Percentiles rank a stretch among this genome's conserved stretches.
These are phyloP conservation scores for Nicotiana noctiflora DNA, from an alignment of 257 asterid species.

Conservation along the genomic window DNA sequence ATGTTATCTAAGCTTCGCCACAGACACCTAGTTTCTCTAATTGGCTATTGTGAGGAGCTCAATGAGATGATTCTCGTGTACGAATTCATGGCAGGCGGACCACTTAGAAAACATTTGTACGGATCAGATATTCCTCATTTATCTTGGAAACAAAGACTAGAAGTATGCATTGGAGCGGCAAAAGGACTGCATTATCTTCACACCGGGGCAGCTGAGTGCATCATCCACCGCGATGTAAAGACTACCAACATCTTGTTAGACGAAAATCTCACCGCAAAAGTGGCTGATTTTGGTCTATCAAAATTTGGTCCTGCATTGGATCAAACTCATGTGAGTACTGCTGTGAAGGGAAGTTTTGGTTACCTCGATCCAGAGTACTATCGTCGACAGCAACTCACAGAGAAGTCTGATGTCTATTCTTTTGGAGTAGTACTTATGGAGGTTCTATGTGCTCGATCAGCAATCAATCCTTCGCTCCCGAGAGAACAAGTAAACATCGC, in stretches of 20 bases:
- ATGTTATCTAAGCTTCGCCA: constrained; percentile 31
- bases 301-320: constrained; percentile 25
- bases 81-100: constrained; percentile 32
- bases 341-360: constrained; percentile 30
- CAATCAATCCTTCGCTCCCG: constrained; percentile 26
- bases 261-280: constrained; percentile 27
- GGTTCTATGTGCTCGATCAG: constrained; percentile 29
- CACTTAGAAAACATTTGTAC: constrained; percentile 24
- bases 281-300: constrained; percentile 29
- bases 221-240: constrained; percentile 32
- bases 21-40: constrained; percentile 26
- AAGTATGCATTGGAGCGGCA: constrained; percentile 33
- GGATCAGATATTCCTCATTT: constrained; percentile 19
- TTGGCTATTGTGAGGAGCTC: constrained; percentile 28
- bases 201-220: constrained; percentile 23
- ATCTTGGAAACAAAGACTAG: constrained; percentile 27
- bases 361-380: constrained; percentile 32
- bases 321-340: constrained; percentile 27
- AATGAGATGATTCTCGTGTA: constrained; percentile 33
- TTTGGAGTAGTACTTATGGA: constrained; percentile 33
- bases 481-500: constrained; percentile 29
- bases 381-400: constrained; percentile 26
- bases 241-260: constrained; percentile 27
- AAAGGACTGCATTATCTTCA: constrained; percentile 32
- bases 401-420: constrained; percentile 32